Base-by-base conservation (phyloP, 164 flowering plant species). In the Vitis labrusca region DNA sequence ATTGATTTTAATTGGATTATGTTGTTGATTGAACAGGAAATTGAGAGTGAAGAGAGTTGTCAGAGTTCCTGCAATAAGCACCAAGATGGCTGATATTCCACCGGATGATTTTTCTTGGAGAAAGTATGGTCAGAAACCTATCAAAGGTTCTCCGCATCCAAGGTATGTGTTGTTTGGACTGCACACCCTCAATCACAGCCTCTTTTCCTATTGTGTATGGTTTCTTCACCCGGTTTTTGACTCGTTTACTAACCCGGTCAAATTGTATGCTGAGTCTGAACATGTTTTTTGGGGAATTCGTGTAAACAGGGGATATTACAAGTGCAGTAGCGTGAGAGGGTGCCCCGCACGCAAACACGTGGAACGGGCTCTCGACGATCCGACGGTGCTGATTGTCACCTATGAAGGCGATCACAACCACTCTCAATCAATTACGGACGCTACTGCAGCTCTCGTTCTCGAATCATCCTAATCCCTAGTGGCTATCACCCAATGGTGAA, bases 71-170 rank as follows among this genome's bases (percentile, higher is more conserved):
- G 89, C 94, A 0, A 81, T 89, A 6, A 89, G 94, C 74, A 52
- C 69, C 74, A 89, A 86, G 75, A 81, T 86, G 78, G 90, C 94
- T 6, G 94, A 89, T 81, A 85, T 89, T 68, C 92, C 94, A 51
- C 82, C 94, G 0, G 94, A 89, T 59, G 92, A 88, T 32, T 88
- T 66, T 53, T 86, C 92, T 2, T 89, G 92, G 94, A 86, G 94
- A 69, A 89, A 89, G 61, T 89, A 89, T 66, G 92, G 94, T 11
- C 94, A 89, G 71, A 89, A 89, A 71, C 94, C 94, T 14, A 89
- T 89, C 80, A 89, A 89, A 65, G 94, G 94, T 1, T 89, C 94
- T 52, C 92, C 92, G 55, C 89, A 88, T 75, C 94, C 94, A 47
- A 82, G 94, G 94, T 68, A 8, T 65, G 1, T 29, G 9, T 54